Evolutionary conservation across 495 filamentous ascomycete genomes (phyloP), one percentile per base, ranked within the genome.

Genomic region (Podospora anserina): DNA sequence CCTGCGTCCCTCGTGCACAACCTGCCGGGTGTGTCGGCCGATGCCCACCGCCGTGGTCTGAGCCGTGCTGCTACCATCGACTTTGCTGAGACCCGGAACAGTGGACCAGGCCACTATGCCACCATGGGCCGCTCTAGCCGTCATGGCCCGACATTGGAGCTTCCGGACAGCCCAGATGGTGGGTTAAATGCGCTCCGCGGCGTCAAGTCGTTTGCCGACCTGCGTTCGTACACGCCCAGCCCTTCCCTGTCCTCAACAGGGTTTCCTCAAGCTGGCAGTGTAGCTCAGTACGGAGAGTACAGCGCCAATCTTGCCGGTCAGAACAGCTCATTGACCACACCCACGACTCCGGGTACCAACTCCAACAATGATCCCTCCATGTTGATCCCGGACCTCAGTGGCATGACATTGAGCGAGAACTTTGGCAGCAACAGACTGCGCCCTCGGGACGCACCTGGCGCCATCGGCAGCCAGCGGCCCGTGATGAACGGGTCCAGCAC

Each of bases 21-120:
- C 84, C 88, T 77, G 79, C 88, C 64, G 77, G 87, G 88, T 49
- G 90, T 91, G 61, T 85, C 87, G 19, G 83, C 86, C 65, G 92
- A 97, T 68, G 86, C 88, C 39, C 88, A 88, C 66, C 87, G 93
- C 65, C 91, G 94, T 39, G 90, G 88, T 16, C 82, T 99, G 44
- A 95, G 93, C 82, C 91, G 95, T 32, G 93, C 95, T 20, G 96
- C 95, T 39, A 99, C 95, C n/a, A 97, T 96, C 72, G 94, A 98
- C 79, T 99, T 99, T 80, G 93, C 91, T 72, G 95, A 97, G 76
- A 88, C 92, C 49, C 90, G 94, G 6, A 89, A 85, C 27, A 87
- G 86, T 59, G 88, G 89, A 23, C 83, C 84, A 49, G 85, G 86
- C 34, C 82, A 91, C 70, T 92, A 90, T 77, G 88, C 87, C 72